phyloP scores from a whole-genome alignment of 257 asterid genomes.

The Forsythia suspensa region DNA sequence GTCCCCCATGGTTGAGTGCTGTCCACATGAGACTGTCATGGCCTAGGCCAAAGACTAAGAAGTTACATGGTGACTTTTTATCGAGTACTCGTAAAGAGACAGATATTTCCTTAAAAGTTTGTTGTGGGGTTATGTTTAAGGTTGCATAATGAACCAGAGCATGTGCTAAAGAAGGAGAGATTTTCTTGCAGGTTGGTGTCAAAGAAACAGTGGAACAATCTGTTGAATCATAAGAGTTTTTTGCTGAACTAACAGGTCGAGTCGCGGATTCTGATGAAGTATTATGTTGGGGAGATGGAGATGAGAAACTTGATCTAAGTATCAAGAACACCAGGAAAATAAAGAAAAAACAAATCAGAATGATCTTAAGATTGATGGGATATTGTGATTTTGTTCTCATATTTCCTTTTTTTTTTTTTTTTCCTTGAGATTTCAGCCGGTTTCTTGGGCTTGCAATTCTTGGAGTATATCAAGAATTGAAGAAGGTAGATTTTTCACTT shows the following conservation, averaged over 20 bases:
- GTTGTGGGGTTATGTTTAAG: slow-evolving; percentile 84
- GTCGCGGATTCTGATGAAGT: neutral
- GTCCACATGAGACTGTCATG: slow-evolving; percentile 95
- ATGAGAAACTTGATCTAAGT: slow-evolving; percentile 43
- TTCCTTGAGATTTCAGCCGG: neutral
- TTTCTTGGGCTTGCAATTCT: neutral
- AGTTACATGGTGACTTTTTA: slow-evolving; percentile 75
- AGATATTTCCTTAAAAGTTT: slow-evolving; percentile 69
- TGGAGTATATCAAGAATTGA: neutral
- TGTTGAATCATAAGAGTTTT: slow-evolving; percentile 15
- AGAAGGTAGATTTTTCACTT: slow-evolving; percentile 18
- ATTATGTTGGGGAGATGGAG: slow-evolving; percentile 21
- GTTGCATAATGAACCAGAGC: slow-evolving; percentile 81
- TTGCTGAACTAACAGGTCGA: neutral
- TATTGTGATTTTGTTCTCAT: slow-evolving; percentile 42
- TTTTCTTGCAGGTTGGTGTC: slow-evolving; percentile 57
- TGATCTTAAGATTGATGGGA: slow-evolving; percentile 51
- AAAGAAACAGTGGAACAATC: slow-evolving; percentile 28
- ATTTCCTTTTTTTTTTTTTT: slow-evolving; percentile 8
- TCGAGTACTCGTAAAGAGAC: slow-evolving; percentile 67
- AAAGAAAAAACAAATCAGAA: slow-evolving; percentile 42
- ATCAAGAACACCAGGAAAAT: slow-evolving; percentile 51
- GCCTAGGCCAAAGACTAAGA: slow-evolving; percentile 82
- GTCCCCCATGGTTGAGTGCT: slow-evolving; percentile 75
- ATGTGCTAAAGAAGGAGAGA: slow-evolving; percentile 62